Evolutionary conservation across 805 yeast genomes (phyloP), one percentile per base, ranked within the genome.

Genomic region (Pichia insulana): DNA sequence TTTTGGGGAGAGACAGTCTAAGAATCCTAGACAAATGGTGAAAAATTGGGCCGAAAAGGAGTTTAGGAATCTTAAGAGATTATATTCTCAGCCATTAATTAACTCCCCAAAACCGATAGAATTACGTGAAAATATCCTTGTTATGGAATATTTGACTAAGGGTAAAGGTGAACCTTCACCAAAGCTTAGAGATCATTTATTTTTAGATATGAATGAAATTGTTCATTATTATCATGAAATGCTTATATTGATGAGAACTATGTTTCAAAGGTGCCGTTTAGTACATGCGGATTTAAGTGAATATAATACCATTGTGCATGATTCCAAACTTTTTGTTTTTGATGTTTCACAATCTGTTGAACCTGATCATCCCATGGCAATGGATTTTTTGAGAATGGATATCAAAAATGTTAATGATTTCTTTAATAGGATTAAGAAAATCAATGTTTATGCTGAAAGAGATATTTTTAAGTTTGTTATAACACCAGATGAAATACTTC

Each of bases 31-130:
- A 56, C 90, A 90, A 58, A 90, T 92, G 97, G 96, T 92, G 48
- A 87, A 86, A 61, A 74, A 89, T 19, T 92, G 99, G 99, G 97
- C 98, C 0, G 98, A 92, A 60, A 92, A 92, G 58, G 99, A 92
- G 64, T 90, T 89, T 51, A 67, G 99, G 43, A 92, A 92, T 58
- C 70, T 92, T 61, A 90, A 86, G 60, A 73, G 99, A 56, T 69
- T 92, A 17, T 67, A 83, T 59, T 58, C 72, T 36, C 73, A 79
- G 43, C 95, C 95, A 0, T 25, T 43, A 3, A 83, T 92, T 30
- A 92, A 95, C n/a, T 82, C 87, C 32, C 98, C 99, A 0, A 83
- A 85, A 57, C 98, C 99, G 1, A 63, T 87, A 12, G 95, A 86
- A 51, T 71, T 92, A 43, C 80, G 86, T 54, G 76, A 88, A 26